Conservation (phyloP, 768 basidiomycete species). For the Pleurotus ostreatus region DNA sequence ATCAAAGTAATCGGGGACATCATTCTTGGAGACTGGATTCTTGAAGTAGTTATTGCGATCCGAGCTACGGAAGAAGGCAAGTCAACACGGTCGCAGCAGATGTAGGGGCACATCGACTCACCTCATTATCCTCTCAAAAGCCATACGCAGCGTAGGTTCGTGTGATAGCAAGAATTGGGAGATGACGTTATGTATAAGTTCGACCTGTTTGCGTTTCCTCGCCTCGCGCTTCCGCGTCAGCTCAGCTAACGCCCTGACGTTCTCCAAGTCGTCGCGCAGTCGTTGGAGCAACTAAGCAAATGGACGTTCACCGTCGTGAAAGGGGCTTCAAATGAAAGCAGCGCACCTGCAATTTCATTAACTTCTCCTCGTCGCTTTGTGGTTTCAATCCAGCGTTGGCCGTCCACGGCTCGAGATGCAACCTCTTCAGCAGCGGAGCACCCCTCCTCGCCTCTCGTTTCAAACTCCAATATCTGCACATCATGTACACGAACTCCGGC, state of each 20-base stretch:
- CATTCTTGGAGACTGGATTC: slow-evolving; percentile 71
- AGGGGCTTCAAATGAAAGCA: not conserved
- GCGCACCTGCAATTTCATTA: slow-evolving; percentile 75
- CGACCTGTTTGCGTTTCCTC: slow-evolving; percentile 68
- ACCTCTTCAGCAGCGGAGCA: slow-evolving; percentile 86
- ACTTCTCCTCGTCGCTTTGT: slow-evolving; percentile 80
- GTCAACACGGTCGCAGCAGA: not conserved
- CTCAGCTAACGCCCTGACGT: slow-evolving; percentile 62
- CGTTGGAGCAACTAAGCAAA: slow-evolving; percentile 46
- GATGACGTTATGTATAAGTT: slow-evolving; percentile 65
- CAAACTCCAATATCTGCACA: slow-evolving; percentile 95
- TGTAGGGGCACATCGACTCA: slow-evolving; percentile 29
- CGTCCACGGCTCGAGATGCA: slow-evolving; percentile 98
- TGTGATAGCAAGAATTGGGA: slow-evolving; percentile 64
- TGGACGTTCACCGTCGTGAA: not conserved
- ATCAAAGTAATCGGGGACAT: slow-evolving; percentile 90
- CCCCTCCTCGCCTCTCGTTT: slow-evolving; percentile 92
- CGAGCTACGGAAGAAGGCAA: slow-evolving; percentile 37
- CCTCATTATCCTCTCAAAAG: slow-evolving; percentile 70
- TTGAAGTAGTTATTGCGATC: slow-evolving; percentile 78
- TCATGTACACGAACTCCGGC: slow-evolving; percentile 64
- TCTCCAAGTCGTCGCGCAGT: slow-evolving; percentile 74
- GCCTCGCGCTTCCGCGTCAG: slow-evolving; percentile 75
- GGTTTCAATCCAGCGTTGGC: slow-evolving; percentile 59
- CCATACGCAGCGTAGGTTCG: slow-evolving; percentile 51